Evolutionary conservation across 371 early-diverging fungal species (phyloP), one percentile per base, ranked within the genome.

Genomic region (Encephalitozoon romaleae): DNA sequence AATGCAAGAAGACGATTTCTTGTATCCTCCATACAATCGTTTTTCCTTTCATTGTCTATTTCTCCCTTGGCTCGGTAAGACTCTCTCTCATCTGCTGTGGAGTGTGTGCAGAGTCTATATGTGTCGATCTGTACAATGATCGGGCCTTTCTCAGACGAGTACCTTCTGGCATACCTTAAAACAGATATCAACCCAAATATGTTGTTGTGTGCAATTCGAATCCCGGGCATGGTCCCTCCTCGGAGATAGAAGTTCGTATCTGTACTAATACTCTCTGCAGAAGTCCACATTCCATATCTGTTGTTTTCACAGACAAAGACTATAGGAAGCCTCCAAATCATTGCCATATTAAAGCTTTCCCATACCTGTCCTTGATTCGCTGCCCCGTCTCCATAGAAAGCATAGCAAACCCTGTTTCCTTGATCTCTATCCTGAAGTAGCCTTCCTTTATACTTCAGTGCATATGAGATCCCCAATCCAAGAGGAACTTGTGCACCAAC

Each of bases 311-410:
- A 94, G 25, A 93, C 91, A 87, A 95, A 97, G 72, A 93, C 89
- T 66, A 89, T 88, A 34, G 98, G 97, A 66, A 98, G 89, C 68
- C 92, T 90, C 95, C 95, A 96, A 45, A 98, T 88, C 88, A 92
- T 91, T 80, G 98, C 94, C 94, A 98, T 95, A 89, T 98, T 98
- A 87, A 89, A 94, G 51, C 95, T 90, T 87, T 98, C 98, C 83
- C 94, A 95, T 34, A 96, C 93, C 86, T 98, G 97, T 68, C 98
- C 97, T 87, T 98, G 97, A 89, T 96, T 96, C 63, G 96, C 89
- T 4, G 98, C 98, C 83, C 98, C 98, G 87, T 98, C 98, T 78
- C 98, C 98, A 84, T 95, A 96, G 47, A 96, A 88, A 47, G 92
- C 85, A 82, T 96, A 91, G 25, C 92, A 91, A 4, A 81, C 76